Evolutionary conservation across 176 grass and related monocot genomes (phyloP), one percentile per base, ranked within the genome.

Genomic region (Raddia guianensis): DNA sequence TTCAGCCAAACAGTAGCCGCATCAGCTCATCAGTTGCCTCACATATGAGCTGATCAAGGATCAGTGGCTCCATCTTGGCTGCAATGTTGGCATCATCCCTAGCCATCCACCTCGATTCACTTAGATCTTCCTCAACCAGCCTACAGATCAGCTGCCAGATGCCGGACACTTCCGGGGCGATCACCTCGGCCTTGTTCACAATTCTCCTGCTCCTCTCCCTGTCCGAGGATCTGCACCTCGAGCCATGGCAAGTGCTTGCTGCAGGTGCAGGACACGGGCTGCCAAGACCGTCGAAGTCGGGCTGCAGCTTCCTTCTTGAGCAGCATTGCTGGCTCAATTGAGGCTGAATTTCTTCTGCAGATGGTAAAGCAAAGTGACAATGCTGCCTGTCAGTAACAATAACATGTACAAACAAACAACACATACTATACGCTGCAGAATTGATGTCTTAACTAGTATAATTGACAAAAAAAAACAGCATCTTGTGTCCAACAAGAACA

Each of bases 11-110:
- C 12, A 3, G 50, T 48, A 35, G 72, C 48, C n/a, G 18, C 27
- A 75, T 16, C 1, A 94, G 59, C 54, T 87, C 84, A 49, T 34
- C 72, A 7, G 75, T 9, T 62, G 70, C 33, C 37, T 94, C 89
- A 18, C 9, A n/a, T 6, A 91, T 49, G 47, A 94, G 73, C 20
- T 76, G 64, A 59, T 89, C 84, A 54, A 91, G 68, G 27, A 89
- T 54, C 6, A 19, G 81, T 5, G 44, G 20, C 5, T 49, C 89
- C 11, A 91, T 65, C 15, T 66, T 77, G 0, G 77, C 63, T 45
- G 55, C 81, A 2, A 83, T 43, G 20, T 80, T 16, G 20, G 13
- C 21, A 12, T 4, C 70, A 34, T 76, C 73, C 10, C 63, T 81
- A 3, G 35, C 2, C 8, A 37, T 3, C 91, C 88, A 88, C 7